Percentiles rank a stretch among this genome's conserved stretches.
These are phyloP conservation scores for Sphaceloma murrayae DNA, from an alignment of 2,329 filamentous ascomycete species.

Conservation along the genomic window DNA sequence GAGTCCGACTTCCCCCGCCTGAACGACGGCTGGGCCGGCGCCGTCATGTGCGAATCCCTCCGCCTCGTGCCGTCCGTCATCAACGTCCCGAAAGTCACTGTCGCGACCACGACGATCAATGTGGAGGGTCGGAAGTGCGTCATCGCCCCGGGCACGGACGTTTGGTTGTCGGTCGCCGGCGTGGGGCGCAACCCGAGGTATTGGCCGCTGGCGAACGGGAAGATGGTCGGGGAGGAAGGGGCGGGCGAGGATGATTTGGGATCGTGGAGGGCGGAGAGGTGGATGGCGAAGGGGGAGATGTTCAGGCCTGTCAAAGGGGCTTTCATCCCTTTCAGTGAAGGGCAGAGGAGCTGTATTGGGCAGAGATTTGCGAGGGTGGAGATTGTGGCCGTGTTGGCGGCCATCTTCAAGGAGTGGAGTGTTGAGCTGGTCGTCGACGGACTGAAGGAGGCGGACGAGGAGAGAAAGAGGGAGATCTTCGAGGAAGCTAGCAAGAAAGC, in stretches of 20 bases:
- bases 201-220: conserved; percentile 1
- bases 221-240: not conserved
- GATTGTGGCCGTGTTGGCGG: conserved; percentile 7
- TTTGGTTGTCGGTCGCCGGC: conserved; percentile 2
- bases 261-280: conserved; percentile 8
- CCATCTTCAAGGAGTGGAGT: conserved; percentile 8
- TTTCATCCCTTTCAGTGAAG: conserved; percentile 6
- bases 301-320: conserved; percentile 1
- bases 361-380: conserved; percentile 11
- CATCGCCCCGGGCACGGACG: not conserved
- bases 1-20: conserved; percentile 5
- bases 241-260: not conserved
- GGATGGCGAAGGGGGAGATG: not conserved
- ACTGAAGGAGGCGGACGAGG: not conserved
- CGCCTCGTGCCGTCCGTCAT: not conserved
- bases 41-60: conserved; percentile 7
- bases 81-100: conserved; percentile 6
- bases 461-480: not conserved
- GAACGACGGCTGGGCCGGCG: conserved; percentile 1
- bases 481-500: not conserved
- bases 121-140: not conserved
- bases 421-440: conserved; percentile 7
- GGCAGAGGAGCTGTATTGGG: conserved; percentile 10
- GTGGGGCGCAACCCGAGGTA: conserved; percentile 9
- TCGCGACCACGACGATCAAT: not conserved